Conservation (phyloP, 2,329 filamentous ascomycete genomes). For the Monilinia polystroma region DNA sequence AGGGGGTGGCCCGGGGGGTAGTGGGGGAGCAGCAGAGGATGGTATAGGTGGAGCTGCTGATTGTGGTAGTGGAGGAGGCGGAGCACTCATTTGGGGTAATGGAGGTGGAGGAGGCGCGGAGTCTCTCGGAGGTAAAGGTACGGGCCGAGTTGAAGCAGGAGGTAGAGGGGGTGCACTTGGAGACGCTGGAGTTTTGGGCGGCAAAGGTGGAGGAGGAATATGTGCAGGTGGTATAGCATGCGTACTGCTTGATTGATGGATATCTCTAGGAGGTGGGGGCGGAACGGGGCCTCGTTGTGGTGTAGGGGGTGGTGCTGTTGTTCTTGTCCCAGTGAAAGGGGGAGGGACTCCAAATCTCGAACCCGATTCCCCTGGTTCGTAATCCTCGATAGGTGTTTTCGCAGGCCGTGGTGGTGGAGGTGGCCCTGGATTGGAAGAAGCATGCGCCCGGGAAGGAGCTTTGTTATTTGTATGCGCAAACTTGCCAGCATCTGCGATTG, state of each 20-base stretch:
- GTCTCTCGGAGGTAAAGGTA: constrained; percentile 32
- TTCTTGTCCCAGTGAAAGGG: constrained; percentile 67
- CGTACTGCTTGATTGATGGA: constrained; percentile 51
- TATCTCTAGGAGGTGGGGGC: constrained; percentile 58
- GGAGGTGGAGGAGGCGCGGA: constrained; percentile 43
- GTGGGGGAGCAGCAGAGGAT: constrained; percentile 40
- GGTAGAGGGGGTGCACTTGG: constrained; percentile 50
- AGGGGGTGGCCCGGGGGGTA: constrained; percentile 40
- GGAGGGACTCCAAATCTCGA: constrained; percentile 76
- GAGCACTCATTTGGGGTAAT: constrained; percentile 35
- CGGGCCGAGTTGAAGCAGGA: constrained; percentile 51
- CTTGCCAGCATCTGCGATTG: constrained; percentile 85
- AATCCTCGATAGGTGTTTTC: constrained; percentile 70
- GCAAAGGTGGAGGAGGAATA: constrained; percentile 43
- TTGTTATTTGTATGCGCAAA: constrained; percentile 60
- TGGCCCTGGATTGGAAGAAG: constrained; percentile 57
- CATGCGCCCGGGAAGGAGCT: constrained; percentile 47
- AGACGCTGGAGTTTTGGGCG: constrained; percentile 47
- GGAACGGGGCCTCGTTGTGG: constrained; percentile 70
- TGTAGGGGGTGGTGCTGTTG: constrained; percentile 68
- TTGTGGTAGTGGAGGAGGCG: constrained; percentile 43
- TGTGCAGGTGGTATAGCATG: constrained; percentile 42
- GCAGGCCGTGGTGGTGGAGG: constrained; percentile 67
- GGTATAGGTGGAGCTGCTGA: constrained; percentile 42
- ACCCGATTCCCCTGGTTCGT: constrained; percentile 46